Evolutionary conservation across 139 green algal species (phyloP), one percentile per base, ranked within the genome.

Genomic region (Coelastrella sp.): DNA sequence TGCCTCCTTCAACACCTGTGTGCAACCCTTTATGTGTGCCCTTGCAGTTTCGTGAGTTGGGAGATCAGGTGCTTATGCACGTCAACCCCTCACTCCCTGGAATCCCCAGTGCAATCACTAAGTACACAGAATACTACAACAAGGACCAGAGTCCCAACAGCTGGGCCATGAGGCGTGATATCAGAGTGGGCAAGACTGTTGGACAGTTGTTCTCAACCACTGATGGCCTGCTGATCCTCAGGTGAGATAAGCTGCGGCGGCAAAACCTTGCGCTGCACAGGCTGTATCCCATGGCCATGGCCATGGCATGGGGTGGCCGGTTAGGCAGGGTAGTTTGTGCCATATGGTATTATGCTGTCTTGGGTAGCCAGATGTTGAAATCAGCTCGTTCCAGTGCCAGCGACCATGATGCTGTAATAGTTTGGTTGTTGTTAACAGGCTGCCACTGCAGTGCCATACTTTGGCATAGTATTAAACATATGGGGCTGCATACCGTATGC

Each of bases 151-250:
- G 11, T 19, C n/a, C n/a, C 11, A 76, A 8, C 57, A 24, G 73
- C 57, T 90, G 85, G 85, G 59, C 61, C 4, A 24, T 90, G 73
- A 60, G 85, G 85, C 73, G 85, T 25, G 85, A 90, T 72, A 84
- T 90, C 73, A 75, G 57, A 58, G 15, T 84, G 6, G 85, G 85
- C 57, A 84, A 60, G 73, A 78, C 72, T 15, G 49, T 78, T 17
- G 85, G 85, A 17, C 73, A 90, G 57, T 76, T 90, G 73, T 90
- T 65, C 72, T 61, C 65, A 57, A 90, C 85, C 9, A 90, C 85
- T 10, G 74, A 87, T 17, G 80, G 60, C 58, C n/a, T 89, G 87
- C 84, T 95, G 19, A 91, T 91, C 58, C 91, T 90, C 84, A 63
- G 84, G 84, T 89, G 22, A 24, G 84, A 27, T 6, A 17, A 73